Conservation (phyloP, 345 rosid species). For the Euphorbia pulcherrima region DNA sequence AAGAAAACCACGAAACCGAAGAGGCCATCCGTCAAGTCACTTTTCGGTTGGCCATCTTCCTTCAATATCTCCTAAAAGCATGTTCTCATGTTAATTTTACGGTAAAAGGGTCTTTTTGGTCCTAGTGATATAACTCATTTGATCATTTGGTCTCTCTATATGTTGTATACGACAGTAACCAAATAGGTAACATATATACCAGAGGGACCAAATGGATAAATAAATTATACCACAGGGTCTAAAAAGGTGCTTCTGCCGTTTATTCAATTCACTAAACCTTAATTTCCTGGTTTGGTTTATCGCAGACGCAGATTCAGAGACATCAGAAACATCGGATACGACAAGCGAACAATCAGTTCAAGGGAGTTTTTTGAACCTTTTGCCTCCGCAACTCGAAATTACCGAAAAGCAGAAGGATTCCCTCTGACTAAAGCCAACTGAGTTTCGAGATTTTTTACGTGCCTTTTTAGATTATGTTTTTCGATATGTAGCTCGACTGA, state of each 20-base stretch:
- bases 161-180: too few species aligned
- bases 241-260: too few species aligned
- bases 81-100: too few species aligned
- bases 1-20: slow-evolving; percentile 31
- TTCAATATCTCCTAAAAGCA: slow-evolving; percentile 31
- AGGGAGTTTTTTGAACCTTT: slow-evolving; percentile 80
- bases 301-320: slow-evolving; percentile 49
- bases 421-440: too few species aligned
- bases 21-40: slow-evolving; percentile 34
- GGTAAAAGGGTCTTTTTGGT: too few species aligned
- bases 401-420: slow-evolving; percentile 21
- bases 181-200: too few species aligned
- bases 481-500: not conserved
- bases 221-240: too few species aligned
- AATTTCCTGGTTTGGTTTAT: slow-evolving; percentile 8
- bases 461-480: not conserved
- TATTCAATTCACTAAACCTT: too few species aligned
- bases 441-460: too few species aligned
- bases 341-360: slow-evolving; percentile 45
- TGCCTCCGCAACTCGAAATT: slow-evolving; percentile 58
- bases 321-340: slow-evolving; percentile 44
- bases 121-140: too few species aligned
- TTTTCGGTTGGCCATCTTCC: slow-evolving; percentile 23
- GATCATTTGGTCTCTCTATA: too few species aligned
- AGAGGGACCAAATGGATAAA: too few species aligned